These are phyloP conservation scores for Chlorella sorokiniana DNA, from an alignment of 139 green algal genomes.

Conservation along the genomic window DNA sequence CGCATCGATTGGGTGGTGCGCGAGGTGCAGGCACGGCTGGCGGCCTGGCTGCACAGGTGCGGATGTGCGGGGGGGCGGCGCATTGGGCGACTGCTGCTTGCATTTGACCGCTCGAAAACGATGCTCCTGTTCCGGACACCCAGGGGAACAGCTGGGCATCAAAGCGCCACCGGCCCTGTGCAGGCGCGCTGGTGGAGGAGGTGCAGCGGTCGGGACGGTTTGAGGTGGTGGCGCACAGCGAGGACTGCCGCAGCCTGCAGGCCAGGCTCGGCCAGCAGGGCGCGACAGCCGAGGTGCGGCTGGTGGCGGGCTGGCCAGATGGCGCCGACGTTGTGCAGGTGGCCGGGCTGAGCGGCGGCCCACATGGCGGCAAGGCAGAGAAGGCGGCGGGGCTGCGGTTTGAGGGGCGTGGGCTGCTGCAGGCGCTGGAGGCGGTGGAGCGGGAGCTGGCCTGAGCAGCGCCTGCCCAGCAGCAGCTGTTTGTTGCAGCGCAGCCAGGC, in stretches of 20 bases:
- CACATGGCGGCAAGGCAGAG: constrained; percentile 11
- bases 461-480: not conserved
- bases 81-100: not conserved
- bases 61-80: not conserved
- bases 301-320: constrained; percentile 25
- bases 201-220: not conserved
- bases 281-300: constrained; percentile 5
- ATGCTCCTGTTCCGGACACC: too few relatives aligned
- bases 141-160: too few relatives aligned
- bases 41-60: constrained; percentile 17
- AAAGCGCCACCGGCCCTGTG: too few relatives aligned
- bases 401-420: constrained; percentile 8
- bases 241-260: not conserved
- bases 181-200: constrained; percentile 34
- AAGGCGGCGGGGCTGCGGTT: constrained; percentile 10
- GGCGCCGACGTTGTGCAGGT: constrained; percentile 15
- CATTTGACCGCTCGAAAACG: not conserved
- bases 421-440: constrained; percentile 29
- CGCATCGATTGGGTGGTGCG: constrained; percentile 34
- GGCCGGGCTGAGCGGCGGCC: not conserved
- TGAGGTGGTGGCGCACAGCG: not conserved
- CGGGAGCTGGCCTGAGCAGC: constrained; percentile 23
- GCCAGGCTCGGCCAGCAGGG: not conserved
- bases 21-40: constrained; percentile 41
- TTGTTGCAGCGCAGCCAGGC: not conserved